Evolutionary conservation across 2,329 filamentous ascomycete genomes (phyloP), one percentile per base, ranked within the genome.

Genomic region (Mariannaea elegans): DNA sequence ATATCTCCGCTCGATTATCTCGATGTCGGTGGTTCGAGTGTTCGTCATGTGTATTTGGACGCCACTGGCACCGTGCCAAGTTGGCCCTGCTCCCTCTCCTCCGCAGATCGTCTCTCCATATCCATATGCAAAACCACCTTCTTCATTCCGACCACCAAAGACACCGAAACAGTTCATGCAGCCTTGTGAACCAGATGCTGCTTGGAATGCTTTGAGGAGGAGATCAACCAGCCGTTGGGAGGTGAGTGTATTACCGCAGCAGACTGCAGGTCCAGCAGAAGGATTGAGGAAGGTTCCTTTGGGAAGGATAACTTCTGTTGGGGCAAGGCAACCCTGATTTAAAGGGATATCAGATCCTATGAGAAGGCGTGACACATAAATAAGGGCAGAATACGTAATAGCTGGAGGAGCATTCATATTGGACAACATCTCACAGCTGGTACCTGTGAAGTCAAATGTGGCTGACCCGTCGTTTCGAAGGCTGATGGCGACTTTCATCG

Each of bases 141-240:
- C 63, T 3, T 49, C 31, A 6, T 47, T 58, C 21, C 55, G 48
- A 3, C 63, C 62, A 70, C 91, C 91, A 52, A 90, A 90, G 69
- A 93, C 93, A 0, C 90, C 92, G 6, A 93, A 79, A 70, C 92
- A 93, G 76, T 93, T 93, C 73, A 87, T 90, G 74, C 90, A 89
- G 14, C 91, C 91, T 68, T 93, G 91, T 1, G 82, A 87, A 3
- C 90, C 91, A 2, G 90, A 89, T 62, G 88, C 91, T 2, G 90
- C 90, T 46, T 83, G 80, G 81, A 93, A 93, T 1, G 90, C 90
- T 67, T 89, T 90, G 59, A 93, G 82, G 2, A 93, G 88, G 7
- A 92, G 89, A 67, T 93, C 90, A 14, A 68, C 67, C 16, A 75
- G 65, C 0, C 72, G 68, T 56, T 75, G 73, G 8, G 72, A 74